Evolutionary conservation across 148 eudicot species (phyloP), one percentile per base, ranked within the genome.

Genomic region (Cornus suecica): DNA sequence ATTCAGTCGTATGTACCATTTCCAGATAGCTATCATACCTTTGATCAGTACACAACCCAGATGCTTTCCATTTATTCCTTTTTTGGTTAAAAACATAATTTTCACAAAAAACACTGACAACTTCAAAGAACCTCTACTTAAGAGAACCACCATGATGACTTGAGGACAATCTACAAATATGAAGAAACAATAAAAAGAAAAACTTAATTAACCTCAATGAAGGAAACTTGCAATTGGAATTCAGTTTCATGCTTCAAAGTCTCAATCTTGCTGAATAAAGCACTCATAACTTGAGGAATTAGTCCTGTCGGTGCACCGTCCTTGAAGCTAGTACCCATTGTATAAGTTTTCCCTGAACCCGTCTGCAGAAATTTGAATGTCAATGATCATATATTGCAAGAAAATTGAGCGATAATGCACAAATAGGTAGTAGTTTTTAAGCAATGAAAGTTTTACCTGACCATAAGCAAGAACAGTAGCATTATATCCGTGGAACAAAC

Each of bases 401-500:
- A 9, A 52, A 76, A 74, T n/a, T 69, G 64, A 65, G 27, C 31
- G 62, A 71, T 30, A 69, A 37, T 13, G n/a, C 6, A 30, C 23
- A 64, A 34, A 60, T 69, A 37, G 25, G 65, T 61, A 23, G 61
- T 58, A 66, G 1, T 62, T 48, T 22, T 32, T 6, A 22, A 69
- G 45, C 52, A 45, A 34, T 4, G 41, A 74, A 70, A 64, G 2
- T 74, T 37, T 78, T 88, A 93, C 99, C 92, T 95, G 99, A 67
- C 99, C 99, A 82, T 95, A 95, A 48, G 99, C 99, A 28, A 95
- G 93, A 75, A 95, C 99, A 27, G 99, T 95, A 72, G 94, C 99
- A 86, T 95, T 95, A 73, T 95, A 95, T 68, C 99, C 99, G 88
- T 95, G 97, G 84, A 95, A 95, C 74, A 95, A 83, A 56, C 99